Base-by-base conservation (phyloP, 140 eudicot genomes). In the Ambrosia hybrid region DNA sequence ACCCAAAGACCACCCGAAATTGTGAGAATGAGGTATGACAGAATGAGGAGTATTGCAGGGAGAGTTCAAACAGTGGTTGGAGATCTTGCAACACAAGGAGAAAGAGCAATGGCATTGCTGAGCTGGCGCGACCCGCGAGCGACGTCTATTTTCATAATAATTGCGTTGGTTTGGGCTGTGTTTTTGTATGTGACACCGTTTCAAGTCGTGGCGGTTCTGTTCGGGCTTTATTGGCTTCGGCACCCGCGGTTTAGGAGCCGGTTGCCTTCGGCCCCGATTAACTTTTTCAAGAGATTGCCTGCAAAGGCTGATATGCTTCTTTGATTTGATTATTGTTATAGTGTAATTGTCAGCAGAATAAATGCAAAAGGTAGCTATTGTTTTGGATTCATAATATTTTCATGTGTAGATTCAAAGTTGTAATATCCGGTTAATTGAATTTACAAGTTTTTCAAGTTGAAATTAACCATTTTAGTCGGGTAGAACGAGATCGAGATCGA, bases 81-180 rank as follows among this genome's bases (percentile, higher is more conserved):
- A 8, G 99, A 94, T 69, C 51, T 94, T 78, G 99, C 99, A 11
- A 81, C 97, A 6, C 99, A 94, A 60, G 96, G 94, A 15, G 99
- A 94, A 67, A 72, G 99, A 49, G 91, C 89, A 26, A 85, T 90
- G 75, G 85, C 94, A 3, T 79, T 94, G 79, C 82, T 94, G 26
- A 81, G 96, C 87, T 94, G 99, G 99, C 78, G 99, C 63, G 99
- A 94, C 78, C 85, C 99, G 0, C 74, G 97, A 77, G 93, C 95
- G 1, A 89, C 98, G 0, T 92, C 99, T 0, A 90, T 94, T 16
- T 83, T 94, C 71, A 91, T 94, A 45, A 78, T 94, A 66, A 72
- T 94, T 15, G 84, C 99, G 1, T 76, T 94, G 85, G 76, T 94
- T 41, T 88, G 76, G 83, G 99, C 99, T 0, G 92, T 94, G 70